These are phyloP conservation scores for Ophiostoma montium DNA, from an alignment of 2,329 filamentous ascomycete genomes.

Conservation along the genomic window DNA sequence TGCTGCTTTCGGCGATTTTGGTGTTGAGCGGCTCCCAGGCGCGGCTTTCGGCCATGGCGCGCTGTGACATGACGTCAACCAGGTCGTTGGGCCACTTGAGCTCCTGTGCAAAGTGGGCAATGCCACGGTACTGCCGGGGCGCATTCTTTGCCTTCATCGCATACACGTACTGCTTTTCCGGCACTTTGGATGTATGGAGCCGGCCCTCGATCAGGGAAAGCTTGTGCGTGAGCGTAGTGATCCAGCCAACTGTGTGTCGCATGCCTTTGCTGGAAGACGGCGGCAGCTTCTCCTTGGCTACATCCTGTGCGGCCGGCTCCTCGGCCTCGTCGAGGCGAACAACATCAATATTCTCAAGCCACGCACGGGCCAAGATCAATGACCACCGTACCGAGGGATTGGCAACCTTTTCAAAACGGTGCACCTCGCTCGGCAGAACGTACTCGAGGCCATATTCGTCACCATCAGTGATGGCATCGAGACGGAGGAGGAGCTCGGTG, in stretches of 20 bases:
- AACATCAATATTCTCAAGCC: slow-evolving; percentile 54
- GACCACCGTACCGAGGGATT: slow-evolving; percentile 53
- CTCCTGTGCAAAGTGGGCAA: slow-evolving; percentile 49
- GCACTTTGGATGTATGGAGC: slow-evolving; percentile 14
- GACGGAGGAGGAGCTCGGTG: slow-evolving; percentile 49
- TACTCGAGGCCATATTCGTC: slow-evolving; percentile 39
- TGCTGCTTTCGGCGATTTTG: slow-evolving; percentile 20
- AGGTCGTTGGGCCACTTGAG: slow-evolving; percentile 45
- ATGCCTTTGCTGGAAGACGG: neutral
- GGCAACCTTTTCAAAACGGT: slow-evolving; percentile 47
- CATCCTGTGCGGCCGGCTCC: neutral
- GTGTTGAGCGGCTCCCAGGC: slow-evolving; percentile 23
- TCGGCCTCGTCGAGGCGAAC: slow-evolving; percentile 13
- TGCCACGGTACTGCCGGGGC: slow-evolving; percentile 43
- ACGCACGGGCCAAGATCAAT: slow-evolving; percentile 46
- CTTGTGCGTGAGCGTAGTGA: slow-evolving; percentile 42
- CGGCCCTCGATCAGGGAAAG: slow-evolving; percentile 26
- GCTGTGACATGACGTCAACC: neutral
- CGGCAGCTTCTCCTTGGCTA: slow-evolving; percentile 1
- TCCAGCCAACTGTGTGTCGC: slow-evolving; percentile 32
- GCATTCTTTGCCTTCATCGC: slow-evolving; percentile 41
- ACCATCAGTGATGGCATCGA: slow-evolving; percentile 48
- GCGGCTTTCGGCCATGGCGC: neutral
- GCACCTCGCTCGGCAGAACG: slow-evolving; percentile 41
- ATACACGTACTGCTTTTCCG: slow-evolving; percentile 24